These are phyloP conservation scores for Alternaria sp. DNA, from an alignment of 2,329 filamentous ascomycete genomes.

Conservation along the genomic window DNA sequence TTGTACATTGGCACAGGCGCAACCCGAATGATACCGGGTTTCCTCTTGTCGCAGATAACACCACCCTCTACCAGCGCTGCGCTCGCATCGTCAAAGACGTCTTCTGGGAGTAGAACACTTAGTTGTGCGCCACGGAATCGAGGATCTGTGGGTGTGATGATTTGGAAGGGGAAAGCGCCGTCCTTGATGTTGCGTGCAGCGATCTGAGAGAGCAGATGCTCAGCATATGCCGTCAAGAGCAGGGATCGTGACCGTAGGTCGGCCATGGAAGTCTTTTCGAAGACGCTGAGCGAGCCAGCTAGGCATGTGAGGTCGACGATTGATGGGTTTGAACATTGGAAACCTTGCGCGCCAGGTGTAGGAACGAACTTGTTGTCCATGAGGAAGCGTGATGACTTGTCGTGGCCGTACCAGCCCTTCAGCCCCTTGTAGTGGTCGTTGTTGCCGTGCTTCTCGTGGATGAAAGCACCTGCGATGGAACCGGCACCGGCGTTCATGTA, in stretches of 20 bases:
- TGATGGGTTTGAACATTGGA: constrained; percentile 83
- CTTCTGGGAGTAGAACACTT: constrained; percentile 74
- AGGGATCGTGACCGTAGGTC: constrained; percentile 75
- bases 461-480: constrained; percentile 78
- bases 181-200: constrained; percentile 31
- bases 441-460: constrained; percentile 75
- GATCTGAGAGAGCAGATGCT: constrained; percentile 38
- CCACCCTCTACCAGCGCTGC: constrained; percentile 71
- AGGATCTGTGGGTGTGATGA: constrained; percentile 74
- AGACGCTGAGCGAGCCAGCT: constrained; percentile 75
- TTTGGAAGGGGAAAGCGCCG: constrained; percentile 49
- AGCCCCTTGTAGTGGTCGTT: constrained; percentile 72
- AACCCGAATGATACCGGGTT: constrained; percentile 84
- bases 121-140: constrained; percentile 78
- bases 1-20: constrained; percentile 87
- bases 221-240: constrained; percentile 73
- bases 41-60: constrained; percentile 82
- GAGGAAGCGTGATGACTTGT: constrained; percentile 77
- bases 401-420: constrained; percentile 86
- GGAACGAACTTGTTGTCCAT: constrained; percentile 86
- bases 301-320: constrained; percentile 82
- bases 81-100: constrained; percentile 73
- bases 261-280: constrained; percentile 73
- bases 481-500: constrained; percentile 89
- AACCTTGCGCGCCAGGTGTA: constrained; percentile 79